These are phyloP conservation scores for Tillandsia fasciculata DNA, from an alignment of 176 grass and related monocot genomes.

Conservation along the genomic window DNA sequence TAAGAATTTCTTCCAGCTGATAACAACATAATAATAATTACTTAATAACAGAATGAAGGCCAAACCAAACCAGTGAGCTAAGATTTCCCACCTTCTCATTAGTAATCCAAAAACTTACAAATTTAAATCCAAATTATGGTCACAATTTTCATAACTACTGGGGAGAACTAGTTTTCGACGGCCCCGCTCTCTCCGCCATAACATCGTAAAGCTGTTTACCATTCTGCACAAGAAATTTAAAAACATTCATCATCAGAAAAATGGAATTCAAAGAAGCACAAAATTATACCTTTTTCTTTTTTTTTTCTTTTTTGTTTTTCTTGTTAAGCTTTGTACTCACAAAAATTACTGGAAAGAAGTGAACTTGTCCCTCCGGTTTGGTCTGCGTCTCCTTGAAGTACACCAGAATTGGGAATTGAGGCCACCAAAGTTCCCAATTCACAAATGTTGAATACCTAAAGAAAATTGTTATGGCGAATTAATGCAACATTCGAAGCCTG, in stretches of 20 bases:
- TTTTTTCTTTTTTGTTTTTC: background rate
- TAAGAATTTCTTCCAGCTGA: too few species aligned
- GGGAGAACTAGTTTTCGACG: slow-evolving; percentile 66
- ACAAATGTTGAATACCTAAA: slow-evolving; percentile 75
- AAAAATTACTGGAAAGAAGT: slow-evolving; percentile 98
- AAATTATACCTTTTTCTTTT: background rate
- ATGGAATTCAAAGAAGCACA: background rate
- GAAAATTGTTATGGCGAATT: background rate
- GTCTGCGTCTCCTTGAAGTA: slow-evolving; percentile 96
- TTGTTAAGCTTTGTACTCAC: slow-evolving; percentile 26
- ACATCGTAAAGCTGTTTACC: slow-evolving; percentile 72
- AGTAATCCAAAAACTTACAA: too few species aligned
- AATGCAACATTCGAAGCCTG: background rate
- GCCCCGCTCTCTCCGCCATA: slow-evolving; percentile 76
- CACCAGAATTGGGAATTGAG: slow-evolving; percentile 63
- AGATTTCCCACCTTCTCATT: too few species aligned
- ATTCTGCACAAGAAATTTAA: slow-evolving; percentile 32
- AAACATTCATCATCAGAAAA: background rate
- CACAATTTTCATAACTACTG: slow-evolving; percentile 21
- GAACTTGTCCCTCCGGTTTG: slow-evolving; percentile 80
- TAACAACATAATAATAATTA: too few species aligned
- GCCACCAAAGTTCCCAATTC: slow-evolving; percentile 97
- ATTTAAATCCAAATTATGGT: too few species aligned
- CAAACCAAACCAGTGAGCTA: too few species aligned
- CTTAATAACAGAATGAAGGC: too few species aligned